Percentiles rank a stretch among this genome's conserved stretches.
Conservation (phyloP, 768 basidiomycete genomes). For the Agrocybe pediades region DNA sequence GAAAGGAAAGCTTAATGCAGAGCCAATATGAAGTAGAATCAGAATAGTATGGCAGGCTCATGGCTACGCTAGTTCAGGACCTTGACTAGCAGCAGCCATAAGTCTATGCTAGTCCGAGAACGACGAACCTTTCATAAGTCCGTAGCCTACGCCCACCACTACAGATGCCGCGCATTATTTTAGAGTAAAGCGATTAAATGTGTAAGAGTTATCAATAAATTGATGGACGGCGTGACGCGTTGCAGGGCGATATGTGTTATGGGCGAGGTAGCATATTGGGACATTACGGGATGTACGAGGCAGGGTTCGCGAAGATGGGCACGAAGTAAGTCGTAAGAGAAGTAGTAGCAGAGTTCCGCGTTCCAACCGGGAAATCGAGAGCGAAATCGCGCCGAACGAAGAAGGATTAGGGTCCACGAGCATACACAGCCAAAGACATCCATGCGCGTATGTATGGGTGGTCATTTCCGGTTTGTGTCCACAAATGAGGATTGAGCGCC, state of each 20-base stretch:
- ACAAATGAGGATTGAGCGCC: background rate
- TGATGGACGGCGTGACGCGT: background rate
- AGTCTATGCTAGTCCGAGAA: constrained; percentile 12
- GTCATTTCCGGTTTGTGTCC: background rate
- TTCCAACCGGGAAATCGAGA: background rate
- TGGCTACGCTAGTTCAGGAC: constrained; percentile 8
- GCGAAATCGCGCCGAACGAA: background rate
- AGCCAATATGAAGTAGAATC: constrained; percentile 6
- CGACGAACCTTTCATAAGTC: constrained; percentile 59
- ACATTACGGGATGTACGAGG: background rate
- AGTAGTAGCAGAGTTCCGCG: background rate
- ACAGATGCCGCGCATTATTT: constrained; percentile 4
- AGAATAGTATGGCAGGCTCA: constrained; percentile 8
- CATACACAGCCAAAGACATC: background rate
- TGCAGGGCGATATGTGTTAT: background rate
- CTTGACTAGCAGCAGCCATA: constrained; percentile 5
- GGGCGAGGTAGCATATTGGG: background rate
- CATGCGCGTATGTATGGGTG: background rate
- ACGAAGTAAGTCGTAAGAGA: background rate
- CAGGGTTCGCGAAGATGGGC: background rate
- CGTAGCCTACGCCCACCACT: constrained; percentile 62
- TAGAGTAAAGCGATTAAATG: background rate
- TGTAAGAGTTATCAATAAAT: background rate
- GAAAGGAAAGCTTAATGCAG: constrained; percentile 8
- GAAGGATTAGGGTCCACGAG: background rate